Base-by-base conservation (phyloP, 768 basidiomycete genomes). In the Auricularia cornea region DNA sequence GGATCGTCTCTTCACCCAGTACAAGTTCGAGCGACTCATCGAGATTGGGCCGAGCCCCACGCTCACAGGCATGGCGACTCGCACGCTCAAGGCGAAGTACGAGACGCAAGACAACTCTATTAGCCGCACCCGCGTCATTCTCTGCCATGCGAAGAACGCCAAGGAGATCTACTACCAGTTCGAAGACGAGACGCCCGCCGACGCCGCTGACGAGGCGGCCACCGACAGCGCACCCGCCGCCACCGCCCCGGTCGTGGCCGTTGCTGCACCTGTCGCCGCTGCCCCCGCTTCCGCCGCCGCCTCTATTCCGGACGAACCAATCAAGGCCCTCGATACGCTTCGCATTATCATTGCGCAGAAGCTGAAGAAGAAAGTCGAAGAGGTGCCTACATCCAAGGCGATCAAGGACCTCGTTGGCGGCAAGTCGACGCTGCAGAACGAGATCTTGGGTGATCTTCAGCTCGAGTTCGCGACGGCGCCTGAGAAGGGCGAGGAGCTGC, bases 401-500 rank as follows among this genome's bases (percentile, higher is more conserved):
- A 94, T 99, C 81, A 98, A 99, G 76, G 97, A 99, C 70, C 89
- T 99, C 62, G 95, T 97, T 56, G 94, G 94, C 31, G 97, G 97
- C 67, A 99, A 99, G 77, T 98, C 96, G 20, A 99, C 97, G 0
- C 80, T 99, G 64, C 97, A 98, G 77, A 99, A 99, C 73, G 97
- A 99, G 74, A 98, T 99, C 66, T 79, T 99, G 52, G 97, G 97
- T 57, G 97, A 98, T 72, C 82, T 99, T 41, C 94, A 97, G 71
- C 85, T 92, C 69, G 97, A 99, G 73, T 99, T 99, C 73, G 70
- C 87, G 3, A 91, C 92, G 8, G 93, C 96, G 1, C 97, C 97
- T 0, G 97, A 99, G 79, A 99, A 98, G 79, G 94, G 92, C 11
- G 97, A 99, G 74, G 97, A 99, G 70, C 83, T 99, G 48, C 89